Base-by-base conservation (phyloP, 2,329 filamentous ascomycete genomes). In the Pseudocercospora pini-densiflorae region DNA sequence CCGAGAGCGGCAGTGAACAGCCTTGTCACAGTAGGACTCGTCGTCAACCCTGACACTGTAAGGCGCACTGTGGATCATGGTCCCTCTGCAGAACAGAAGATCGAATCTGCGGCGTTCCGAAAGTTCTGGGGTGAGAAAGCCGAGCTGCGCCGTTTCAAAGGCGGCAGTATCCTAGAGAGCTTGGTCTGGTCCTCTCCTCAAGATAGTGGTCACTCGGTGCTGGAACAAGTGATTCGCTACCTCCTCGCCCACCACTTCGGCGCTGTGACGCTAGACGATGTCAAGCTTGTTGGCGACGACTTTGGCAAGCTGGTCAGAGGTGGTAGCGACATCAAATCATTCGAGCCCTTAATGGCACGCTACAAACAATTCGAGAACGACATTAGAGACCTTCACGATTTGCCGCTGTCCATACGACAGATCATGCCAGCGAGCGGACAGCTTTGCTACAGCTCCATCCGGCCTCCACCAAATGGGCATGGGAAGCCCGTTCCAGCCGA, bases 61-160 rank as follows among this genome's bases (percentile, higher is more conserved):
- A 83, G 86, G 63, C 90, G 94, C 33, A 86, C 89, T 55, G 91
- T 97, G 68, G 95, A 99, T 71, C 92, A 93, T 77, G 95, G 95
- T 0, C 95, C 95, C 5, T 82, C 90, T 0, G 92, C 93, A 1
- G 94, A 98, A 76, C 87, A 95, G 67, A 93, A 94, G 78, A 89
- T 91, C 70, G 92, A 93, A 69, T 91, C 93, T 24, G 88, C 89
- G 9, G 86, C 85, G 33, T 99, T 97, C 78, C 91, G 92, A 40
- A 88, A 90, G 36, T 98, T 99, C 77, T 99, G 96, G 95, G 95
- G 94, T 6, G 90, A 94, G 9, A 97, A 95, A 77, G 88, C 95
- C 1, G 95, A 99, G 78, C 84, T 99, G 54, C 88, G 95, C 70
- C 91, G 95, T 21, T 99, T 99, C 83, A 96, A 94, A 74, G 93